Evolutionary conservation across 1,284 basidiomycete species (phyloP), one percentile per base, ranked within the genome.

Genomic region (Apiotrichum gamsii): DNA sequence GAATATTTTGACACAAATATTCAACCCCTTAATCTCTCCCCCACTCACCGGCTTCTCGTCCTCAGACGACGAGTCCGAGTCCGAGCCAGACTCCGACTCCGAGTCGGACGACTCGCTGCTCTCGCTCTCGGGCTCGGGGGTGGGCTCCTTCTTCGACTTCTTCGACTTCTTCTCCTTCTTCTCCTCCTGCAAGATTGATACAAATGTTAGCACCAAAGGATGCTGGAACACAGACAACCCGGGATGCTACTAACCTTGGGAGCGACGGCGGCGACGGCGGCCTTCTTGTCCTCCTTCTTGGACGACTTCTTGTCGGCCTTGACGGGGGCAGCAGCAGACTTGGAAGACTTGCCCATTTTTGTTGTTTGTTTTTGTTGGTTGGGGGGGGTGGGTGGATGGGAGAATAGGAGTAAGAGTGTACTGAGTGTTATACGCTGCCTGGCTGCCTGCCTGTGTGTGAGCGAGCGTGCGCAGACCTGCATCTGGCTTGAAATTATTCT

Each of bases 61-160:
- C 25, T 47, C 51, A n/a, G n/a, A n/a, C 43, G 4, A 31, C 45
- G 39, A 29, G 31, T 19, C n/a, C 18, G 41, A 52, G 25, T 43
- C 44, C 30, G 43, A 49, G 32, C 45, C 46, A 19, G 48, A 51
- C 28, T 52, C 53, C 11, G 48, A 48, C 28, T 60, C 56, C 37
- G 59, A 60, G 39, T 59, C 55, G 42, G 47, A 47, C 39, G 61
- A 64, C 31, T 55, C 52, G 20, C 58, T 55, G 6, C 52, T 49
- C 43, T 31, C 35, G 23, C 56, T 56, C 40, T 35, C 32, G 35
- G 51, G 38, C 51, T 65, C 62, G 43, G 70, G 70, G 33, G 71
- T 69, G 13, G 67, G 66, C 54, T 69, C 72, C 64, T 72, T 72
- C 60, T 66, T 65, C 47, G 60, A 46, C 64, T 73, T 72, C 65